Evolutionary conservation across 2,329 filamentous ascomycete genomes (phyloP), one percentile per base, ranked within the genome.

Genomic region (Fusarium clavum): DNA sequence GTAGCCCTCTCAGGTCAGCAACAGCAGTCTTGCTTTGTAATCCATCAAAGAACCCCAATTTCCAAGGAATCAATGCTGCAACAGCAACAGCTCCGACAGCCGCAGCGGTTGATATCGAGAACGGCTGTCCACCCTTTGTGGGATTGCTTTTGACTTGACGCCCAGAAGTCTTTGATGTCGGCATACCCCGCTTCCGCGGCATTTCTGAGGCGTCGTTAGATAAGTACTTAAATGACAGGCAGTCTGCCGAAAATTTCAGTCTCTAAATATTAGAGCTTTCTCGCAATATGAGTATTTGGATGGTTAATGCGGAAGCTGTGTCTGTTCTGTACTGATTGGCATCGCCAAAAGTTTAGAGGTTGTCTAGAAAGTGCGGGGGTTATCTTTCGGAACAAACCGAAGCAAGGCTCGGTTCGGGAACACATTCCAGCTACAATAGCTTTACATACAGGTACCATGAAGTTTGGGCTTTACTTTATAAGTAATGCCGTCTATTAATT

Each of bases 101-200:
- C 43, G 63, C 56, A 12, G 30, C 48, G 4, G 29, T 25, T 14
- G 46, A 12, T 20, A 9, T 61, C 8, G 49, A 38, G 13, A 40
- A 30, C 11, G 22, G 4, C 5, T 12, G 16, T 27, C 11, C 18
- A 16, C 24, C 7, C 10, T 2, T 18, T n/a, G 27, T 6, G 5
- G 27, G 8, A 4, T 32, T 29, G 12, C n/a, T 20, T 8, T 32
- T 44, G 12, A 2, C 32, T 24, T 34, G 25, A 1, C 4, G 29
- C 2, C 25, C 38, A 29, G 29, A 24, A 38, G 18, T 40, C 40
- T 55, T 68, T 13, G 34, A 16, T 7, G 24, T 64, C 4, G 44
- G 3, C 7, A 24, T 55, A 68, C 58, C 64, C 65, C 65, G 65
- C 65, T 68, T 43, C 38, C 30, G 40, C 11, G 47, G 49, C 64